Evolutionary conservation across 1,284 basidiomycete genomes (phyloP).

Genomic region (Malassezia restricta): DNA sequence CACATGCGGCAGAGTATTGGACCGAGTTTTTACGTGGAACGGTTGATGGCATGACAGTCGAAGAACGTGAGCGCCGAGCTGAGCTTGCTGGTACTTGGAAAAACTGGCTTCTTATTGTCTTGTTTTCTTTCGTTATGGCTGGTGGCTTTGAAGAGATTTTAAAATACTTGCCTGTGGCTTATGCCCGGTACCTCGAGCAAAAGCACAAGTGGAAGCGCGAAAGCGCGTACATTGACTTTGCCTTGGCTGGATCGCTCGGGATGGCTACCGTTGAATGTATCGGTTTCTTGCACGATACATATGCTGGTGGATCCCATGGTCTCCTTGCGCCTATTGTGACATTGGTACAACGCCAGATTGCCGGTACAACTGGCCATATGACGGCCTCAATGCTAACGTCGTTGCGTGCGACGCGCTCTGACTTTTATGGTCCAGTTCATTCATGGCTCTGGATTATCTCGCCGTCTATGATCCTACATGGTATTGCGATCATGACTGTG

Average conservation of each 20-base stretch:
- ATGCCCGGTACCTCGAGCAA: not conserved
- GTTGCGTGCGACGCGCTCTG: not conserved
- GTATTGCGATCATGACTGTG: conserved; percentile 1
- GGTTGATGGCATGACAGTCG: not conserved
- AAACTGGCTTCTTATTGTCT: conserved; percentile 1
- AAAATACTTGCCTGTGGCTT: not conserved
- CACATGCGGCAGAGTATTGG: not conserved
- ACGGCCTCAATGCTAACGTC: not conserved
- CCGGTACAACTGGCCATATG: not conserved
- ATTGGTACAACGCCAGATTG: not conserved
- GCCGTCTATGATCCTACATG: not conserved
- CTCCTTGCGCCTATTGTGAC: not conserved
- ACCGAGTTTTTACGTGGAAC: conserved; percentile 3
- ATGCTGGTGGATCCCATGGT: not conserved
- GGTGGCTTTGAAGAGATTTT: conserved; percentile 2
- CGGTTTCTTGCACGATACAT: conserved; percentile 2
- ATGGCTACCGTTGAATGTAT: conserved; percentile 6
- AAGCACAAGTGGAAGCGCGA: not conserved
- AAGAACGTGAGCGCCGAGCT: not conserved
- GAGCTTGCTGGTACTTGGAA: conserved; percentile 1
- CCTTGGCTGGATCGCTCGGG: not conserved
- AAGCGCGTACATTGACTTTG: not conserved
- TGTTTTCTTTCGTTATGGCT: conserved; percentile 5
- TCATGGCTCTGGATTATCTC: not conserved
- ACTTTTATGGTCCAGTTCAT: not conserved